Percentiles rank a stretch among this genome's conserved stretches.
These are phyloP conservation scores for Talaromyces liani DNA, from an alignment of 495 filamentous ascomycete genomes.

Conservation along the genomic window DNA sequence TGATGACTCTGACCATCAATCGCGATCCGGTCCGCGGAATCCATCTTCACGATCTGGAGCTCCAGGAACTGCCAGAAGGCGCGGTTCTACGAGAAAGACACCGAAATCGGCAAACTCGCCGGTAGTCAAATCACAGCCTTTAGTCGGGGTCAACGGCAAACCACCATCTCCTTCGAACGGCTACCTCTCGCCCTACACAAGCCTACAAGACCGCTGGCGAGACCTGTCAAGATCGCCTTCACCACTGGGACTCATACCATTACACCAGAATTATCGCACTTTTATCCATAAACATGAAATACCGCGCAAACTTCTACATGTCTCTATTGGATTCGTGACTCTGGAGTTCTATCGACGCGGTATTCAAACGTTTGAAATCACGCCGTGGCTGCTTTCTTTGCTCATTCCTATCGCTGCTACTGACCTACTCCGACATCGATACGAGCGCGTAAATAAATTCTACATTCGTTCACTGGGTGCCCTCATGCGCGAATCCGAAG, in stretches of 20 bases:
- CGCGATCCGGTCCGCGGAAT: conserved; percentile 25
- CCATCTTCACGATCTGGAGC: conserved; percentile 13
- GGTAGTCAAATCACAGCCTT: conserved; percentile 20
- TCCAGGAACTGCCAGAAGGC: conserved; percentile 23
- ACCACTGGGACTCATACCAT: conserved; percentile 89
- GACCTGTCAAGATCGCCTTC: conserved; percentile 82
- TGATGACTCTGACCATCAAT: conserved; percentile 28
- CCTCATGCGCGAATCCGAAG: conserved; percentile 95
- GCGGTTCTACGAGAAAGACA: conserved; percentile 41
- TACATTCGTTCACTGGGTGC: conserved; percentile 82
- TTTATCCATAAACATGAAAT: conserved; percentile 48
- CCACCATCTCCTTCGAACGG: conserved; percentile 45
- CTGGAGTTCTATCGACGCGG: conserved; percentile 74
- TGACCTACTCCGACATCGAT: conserved; percentile 77
- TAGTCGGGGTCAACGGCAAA: conserved; percentile 29
- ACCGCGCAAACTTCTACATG: conserved; percentile 49
- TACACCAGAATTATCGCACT: conserved; percentile 55
- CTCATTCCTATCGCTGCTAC: conserved; percentile 82
- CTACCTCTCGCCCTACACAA: conserved; percentile 59
- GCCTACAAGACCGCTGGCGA: conserved; percentile 58
- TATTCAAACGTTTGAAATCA: conserved; percentile 63
- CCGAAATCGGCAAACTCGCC: conserved; percentile 20
- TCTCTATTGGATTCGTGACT: conserved; percentile 92
- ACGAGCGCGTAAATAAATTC: conserved; percentile 69
- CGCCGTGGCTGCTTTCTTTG: conserved; percentile 72